Percentiles rank a stretch among this genome's conserved stretches.
Conservation (phyloP, 2,329 filamentous ascomycete genomes). For the Teratosphaeria pseudoeucalypti region DNA sequence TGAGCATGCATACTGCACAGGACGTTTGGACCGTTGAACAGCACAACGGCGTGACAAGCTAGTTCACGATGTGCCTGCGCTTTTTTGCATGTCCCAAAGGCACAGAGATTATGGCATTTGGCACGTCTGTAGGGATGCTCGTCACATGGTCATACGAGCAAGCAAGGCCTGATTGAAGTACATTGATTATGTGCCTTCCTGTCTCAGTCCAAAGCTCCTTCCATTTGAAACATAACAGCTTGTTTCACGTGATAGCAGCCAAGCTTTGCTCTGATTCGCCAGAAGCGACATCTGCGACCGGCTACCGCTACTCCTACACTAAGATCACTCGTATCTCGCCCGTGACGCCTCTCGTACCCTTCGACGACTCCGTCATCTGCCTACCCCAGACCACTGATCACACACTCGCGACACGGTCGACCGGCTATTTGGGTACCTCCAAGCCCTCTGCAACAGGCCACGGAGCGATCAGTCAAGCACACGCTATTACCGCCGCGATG, state of each 20-base stretch:
- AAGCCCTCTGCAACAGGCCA: background rate
- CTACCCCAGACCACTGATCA: background rate
- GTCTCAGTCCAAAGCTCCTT: background rate
- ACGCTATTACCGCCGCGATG: constrained; percentile 33
- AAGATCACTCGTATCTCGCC: constrained; percentile 1
- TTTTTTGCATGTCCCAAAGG: no score
- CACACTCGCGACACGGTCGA: background rate
- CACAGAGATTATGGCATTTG: background rate
- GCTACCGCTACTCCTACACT: background rate
- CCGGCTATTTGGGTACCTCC: background rate
- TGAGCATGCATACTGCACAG: no score
- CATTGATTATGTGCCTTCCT: background rate
- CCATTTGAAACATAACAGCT: background rate
- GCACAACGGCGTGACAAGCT: no score
- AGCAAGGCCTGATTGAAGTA: background rate
- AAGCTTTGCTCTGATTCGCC: background rate
- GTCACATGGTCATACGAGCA: background rate
- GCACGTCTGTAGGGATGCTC: background rate
- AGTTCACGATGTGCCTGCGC: no score
- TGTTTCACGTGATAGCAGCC: background rate
- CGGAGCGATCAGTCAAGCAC: background rate
- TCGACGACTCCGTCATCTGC: background rate
- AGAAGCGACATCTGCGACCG: background rate
- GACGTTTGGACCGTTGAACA: no score
- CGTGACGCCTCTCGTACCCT: background rate